phyloP scores from a whole-genome alignment of 2,329 filamentous ascomycete genomes.

The Fusarium ramigenum region DNA sequence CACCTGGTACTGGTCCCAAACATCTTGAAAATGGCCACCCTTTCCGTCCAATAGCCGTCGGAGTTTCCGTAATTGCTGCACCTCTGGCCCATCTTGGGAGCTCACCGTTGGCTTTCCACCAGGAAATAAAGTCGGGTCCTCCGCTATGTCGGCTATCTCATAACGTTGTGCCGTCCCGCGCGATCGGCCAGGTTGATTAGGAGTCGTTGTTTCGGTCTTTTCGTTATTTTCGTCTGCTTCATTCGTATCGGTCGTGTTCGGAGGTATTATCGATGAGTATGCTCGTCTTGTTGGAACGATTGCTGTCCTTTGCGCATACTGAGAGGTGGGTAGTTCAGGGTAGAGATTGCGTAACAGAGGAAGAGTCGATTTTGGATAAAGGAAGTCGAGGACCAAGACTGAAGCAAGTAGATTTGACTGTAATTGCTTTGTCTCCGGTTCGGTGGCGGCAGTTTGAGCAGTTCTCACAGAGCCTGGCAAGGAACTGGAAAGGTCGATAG shows the following conservation, averaged over 20 bases:
- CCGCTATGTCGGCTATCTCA: not conserved
- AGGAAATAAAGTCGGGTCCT: not conserved
- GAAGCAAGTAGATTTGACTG: slow-evolving; percentile 54
- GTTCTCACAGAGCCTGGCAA: slow-evolving; percentile 51
- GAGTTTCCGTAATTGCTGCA: slow-evolving; percentile 1
- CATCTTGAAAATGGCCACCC: slow-evolving; percentile 48
- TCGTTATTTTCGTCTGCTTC: not conserved
- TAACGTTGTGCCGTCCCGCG: not conserved
- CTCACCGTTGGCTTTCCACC: not conserved
- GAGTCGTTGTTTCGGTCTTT: not conserved
- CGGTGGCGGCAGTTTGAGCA: slow-evolving; percentile 28
- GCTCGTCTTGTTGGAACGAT: slow-evolving; percentile 37
- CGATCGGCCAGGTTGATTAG: not conserved
- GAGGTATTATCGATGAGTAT: slow-evolving; percentile 41
- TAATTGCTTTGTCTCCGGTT: slow-evolving; percentile 39
- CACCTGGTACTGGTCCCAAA: slow-evolving; percentile 56
- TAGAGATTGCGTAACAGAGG: slow-evolving; percentile 54
- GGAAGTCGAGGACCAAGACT: slow-evolving; percentile 63
- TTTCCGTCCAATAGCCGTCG: slow-evolving; percentile 40
- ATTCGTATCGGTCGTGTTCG: not conserved
- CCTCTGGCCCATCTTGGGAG: not conserved
- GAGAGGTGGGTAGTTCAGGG: slow-evolving; percentile 41
- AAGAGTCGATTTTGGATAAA: slow-evolving; percentile 60
- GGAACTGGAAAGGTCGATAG: slow-evolving; percentile 57
- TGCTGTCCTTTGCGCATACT: slow-evolving; percentile 19